These are phyloP conservation scores for Boletus huronensis DNA, from an alignment of 768 basidiomycete genomes.

Conservation along the genomic window DNA sequence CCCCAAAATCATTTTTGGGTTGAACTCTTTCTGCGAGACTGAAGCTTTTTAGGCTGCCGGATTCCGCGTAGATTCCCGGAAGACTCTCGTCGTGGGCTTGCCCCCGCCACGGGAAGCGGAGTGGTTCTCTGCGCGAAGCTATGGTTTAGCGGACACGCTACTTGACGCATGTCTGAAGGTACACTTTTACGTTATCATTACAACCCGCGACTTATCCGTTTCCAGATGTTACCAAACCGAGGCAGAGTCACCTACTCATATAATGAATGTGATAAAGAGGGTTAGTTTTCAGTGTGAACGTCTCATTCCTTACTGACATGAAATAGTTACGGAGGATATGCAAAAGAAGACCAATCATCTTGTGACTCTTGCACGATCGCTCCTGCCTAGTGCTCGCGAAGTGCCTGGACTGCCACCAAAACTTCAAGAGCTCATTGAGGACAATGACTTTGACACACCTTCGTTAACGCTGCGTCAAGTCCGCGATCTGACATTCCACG, in stretches of 20 bases:
- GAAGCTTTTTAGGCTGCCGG: conserved; percentile 33
- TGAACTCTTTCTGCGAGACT: neutral
- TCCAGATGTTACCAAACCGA: conserved; percentile 42
- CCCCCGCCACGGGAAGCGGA: conserved; percentile 37
- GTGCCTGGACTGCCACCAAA: conserved; percentile 30
- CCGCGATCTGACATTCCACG: conserved; percentile 36
- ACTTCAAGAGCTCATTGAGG: conserved; percentile 35
- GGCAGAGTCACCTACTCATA: conserved; percentile 32
- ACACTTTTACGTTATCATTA: neutral
- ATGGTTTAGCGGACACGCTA: conserved; percentile 41
- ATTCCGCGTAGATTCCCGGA: conserved; percentile 39
- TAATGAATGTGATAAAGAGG: conserved; percentile 17
- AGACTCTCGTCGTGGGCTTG: conserved; percentile 43
- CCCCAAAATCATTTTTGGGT: neutral
- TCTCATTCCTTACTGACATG: neutral
- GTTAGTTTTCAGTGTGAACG: conserved; percentile 8
- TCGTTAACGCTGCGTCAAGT: conserved; percentile 36
- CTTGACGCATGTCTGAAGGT: conserved; percentile 38
- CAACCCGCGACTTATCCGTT: neutral
- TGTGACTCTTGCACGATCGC: conserved; percentile 35
- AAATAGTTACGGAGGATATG: conserved; percentile 32
- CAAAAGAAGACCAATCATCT: conserved; percentile 42
- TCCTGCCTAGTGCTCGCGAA: conserved; percentile 37
- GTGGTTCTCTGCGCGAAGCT: conserved; percentile 39
- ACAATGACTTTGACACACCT: conserved; percentile 27